These are phyloP conservation scores for Sporisorium sorghi DNA, from an alignment of 1,284 basidiomycete genomes.

Conservation along the genomic window DNA sequence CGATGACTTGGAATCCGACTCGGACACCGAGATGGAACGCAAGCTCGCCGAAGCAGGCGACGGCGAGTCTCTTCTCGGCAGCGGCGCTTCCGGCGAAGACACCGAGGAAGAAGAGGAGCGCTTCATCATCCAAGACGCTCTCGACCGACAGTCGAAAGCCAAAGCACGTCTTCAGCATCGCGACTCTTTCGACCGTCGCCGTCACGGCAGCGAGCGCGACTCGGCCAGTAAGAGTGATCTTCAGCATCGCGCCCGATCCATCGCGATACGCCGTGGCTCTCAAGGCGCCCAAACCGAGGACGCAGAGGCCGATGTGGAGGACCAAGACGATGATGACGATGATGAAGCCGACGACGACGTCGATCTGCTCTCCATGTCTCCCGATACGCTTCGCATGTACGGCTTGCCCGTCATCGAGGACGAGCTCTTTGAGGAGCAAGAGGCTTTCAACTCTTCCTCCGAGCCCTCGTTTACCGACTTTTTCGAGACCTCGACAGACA, in stretches of 20 bases:
- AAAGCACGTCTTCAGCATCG: slow-evolving; percentile 41
- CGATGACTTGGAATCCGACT: slow-evolving; percentile 45
- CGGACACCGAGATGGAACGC: slow-evolving; percentile 65
- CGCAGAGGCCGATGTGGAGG: slow-evolving; percentile 39
- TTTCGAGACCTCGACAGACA: slow-evolving; percentile 62
- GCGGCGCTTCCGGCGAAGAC: slow-evolving; percentile 62
- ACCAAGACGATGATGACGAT: slow-evolving; percentile 37
- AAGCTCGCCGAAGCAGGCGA: slow-evolving; percentile 65
- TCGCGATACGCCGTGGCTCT: slow-evolving; percentile 27
- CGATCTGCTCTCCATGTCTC: slow-evolving; percentile 56
- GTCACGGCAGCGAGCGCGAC: slow-evolving; percentile 34
- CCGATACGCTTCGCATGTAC: slow-evolving; percentile 56
- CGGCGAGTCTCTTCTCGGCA: slow-evolving; percentile 66
- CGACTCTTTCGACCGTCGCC: slow-evolving; percentile 33
- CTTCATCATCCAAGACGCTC: slow-evolving; percentile 65
- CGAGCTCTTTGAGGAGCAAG: slow-evolving; percentile 65
- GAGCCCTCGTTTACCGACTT: slow-evolving; percentile 69
- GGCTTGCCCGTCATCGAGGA: slow-evolving; percentile 57
- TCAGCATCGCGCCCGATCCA: slow-evolving; percentile 39
- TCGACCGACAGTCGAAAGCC: slow-evolving; percentile 41
- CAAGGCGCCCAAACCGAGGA: slow-evolving; percentile 31
- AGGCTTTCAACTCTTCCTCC: slow-evolving; percentile 64
- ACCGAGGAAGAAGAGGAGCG: slow-evolving; percentile 63
- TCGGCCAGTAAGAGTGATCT: slow-evolving; percentile 43
- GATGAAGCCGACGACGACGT: slow-evolving; percentile 35